Evolutionary conservation across 192 early-diverging fungal genomes (phyloP).

Genomic region (Oehlia diaphana): DNA sequence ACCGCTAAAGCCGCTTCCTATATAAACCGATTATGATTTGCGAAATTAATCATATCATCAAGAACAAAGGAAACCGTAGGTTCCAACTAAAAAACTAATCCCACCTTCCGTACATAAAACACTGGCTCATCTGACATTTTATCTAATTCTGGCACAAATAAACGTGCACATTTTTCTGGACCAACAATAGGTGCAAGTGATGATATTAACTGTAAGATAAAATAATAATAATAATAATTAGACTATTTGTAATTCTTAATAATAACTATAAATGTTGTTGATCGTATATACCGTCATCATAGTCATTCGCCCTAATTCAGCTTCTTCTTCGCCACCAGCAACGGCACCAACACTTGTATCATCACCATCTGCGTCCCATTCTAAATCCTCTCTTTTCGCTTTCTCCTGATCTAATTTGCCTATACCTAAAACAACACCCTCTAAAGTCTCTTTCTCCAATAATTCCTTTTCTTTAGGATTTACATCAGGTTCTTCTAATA

Average conservation of each 20-base stretch:
- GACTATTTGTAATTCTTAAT: neutral
- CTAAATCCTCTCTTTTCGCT: slow-evolving; percentile 26
- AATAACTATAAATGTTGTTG: too few species aligned
- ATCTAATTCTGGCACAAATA: slow-evolving; percentile 53
- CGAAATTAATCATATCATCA: neutral
- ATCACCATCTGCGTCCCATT: slow-evolving; percentile 23
- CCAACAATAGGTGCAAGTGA: slow-evolving; percentile 49
- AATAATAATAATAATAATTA: neutral
- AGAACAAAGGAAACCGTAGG: neutral
- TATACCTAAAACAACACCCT: slow-evolving; percentile 54
- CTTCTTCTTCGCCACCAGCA: slow-evolving; percentile 39
- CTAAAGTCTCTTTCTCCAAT: slow-evolving; percentile 50
- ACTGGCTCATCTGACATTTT: slow-evolving; percentile 43
- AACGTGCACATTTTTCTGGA: slow-evolving; percentile 41
- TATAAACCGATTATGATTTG: neutral
- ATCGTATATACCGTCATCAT: slow-evolving; percentile 40
- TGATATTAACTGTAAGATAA: slow-evolving; percentile 45
- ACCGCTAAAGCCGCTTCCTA: slow-evolving; percentile 46
- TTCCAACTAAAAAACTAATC: neutral
- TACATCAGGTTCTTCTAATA: slow-evolving; percentile 33
- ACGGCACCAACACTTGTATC: slow-evolving; percentile 10
- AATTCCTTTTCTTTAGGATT: slow-evolving; percentile 34
- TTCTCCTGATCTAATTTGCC: slow-evolving; percentile 34
- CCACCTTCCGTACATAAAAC: slow-evolving; percentile 61
- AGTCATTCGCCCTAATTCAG: slow-evolving; percentile 43